Evolutionary conservation across 2,329 filamentous ascomycete species (phyloP), one percentile per base, ranked within the genome.

Genomic region (Beauveria varroae): DNA sequence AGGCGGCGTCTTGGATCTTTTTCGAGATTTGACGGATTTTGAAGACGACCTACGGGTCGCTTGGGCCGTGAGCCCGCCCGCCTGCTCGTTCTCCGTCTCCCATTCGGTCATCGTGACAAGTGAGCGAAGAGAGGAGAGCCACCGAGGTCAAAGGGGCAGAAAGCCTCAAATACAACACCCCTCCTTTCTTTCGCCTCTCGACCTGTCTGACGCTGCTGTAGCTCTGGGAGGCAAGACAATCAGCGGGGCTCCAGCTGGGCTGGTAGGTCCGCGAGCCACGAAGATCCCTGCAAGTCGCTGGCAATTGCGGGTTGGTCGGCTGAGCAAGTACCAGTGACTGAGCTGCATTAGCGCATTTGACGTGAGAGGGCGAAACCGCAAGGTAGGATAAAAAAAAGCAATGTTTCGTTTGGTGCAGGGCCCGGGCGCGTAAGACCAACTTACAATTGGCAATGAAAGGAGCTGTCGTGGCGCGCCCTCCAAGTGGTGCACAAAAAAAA

Each of bases 1-100:
- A 1, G 84, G 83, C 46, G 90, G 85, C 37, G 90, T 90, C 44
- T 81, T 78, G 28, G 88, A 89, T 59, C 87, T 84, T 62, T 85
- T 52, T 44, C 60, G 54, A 10, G 54, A 57, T 30, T 57, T 62
- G 37, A 16, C 47, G 26, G 58, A 55, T 46, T 55, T 52, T 16
- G 60, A 62, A 18, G 53, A 52, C 5, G 60, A 57, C 54, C 47
- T 44, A 16, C 47, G 60, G 18, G 47, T 53, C 26, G 41, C 49
- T 4, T 57, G 46, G 49, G 60, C 62, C 92, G 78, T 52, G 83
- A 78, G 67, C 84, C 40, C 57, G 46, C 47, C 54, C 28, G 37
- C 54, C 65, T 80, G 80, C 71, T 88, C 84, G 68, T 87, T 83
- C 63, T 87, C 85, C 7, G 82, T 87, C 70, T 86, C 82, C 83